Evolutionary conservation across 306 rosid genomes (phyloP), one percentile per base, ranked within the genome.

Genomic region (Prunus dulcis): DNA sequence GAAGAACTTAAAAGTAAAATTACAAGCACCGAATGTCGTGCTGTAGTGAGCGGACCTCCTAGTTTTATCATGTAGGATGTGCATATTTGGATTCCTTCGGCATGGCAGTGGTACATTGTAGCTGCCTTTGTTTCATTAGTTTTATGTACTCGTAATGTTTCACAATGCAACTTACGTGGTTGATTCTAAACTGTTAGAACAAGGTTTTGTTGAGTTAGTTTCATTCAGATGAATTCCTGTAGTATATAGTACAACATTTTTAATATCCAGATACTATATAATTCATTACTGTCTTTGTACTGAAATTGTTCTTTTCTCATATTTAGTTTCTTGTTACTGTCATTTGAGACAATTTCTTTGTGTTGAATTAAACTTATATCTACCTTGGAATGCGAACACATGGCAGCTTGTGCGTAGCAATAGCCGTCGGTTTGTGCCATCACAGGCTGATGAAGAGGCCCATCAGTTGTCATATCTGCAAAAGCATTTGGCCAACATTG

Each of bases 371-470:
- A 50, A 41, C 75, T 22, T 18, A 60, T 71, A 67, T 79, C 78
- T 47, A 76, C 53, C 57, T 28, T 53, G 83, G 47, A 77, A 43
- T 62, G 73, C 63, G 25, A 10, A 73, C 80, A 69, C 65, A 76
- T 80, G 82, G 88, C 93, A 93, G 98, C 97, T 93, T 78, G 93
- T 90, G 83, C 97, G 98, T 64, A 90, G 98, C 97, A 91, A 93
- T 65, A 93, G 90, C 84, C 86, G 98, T 63, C 88, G 97, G 67
- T 83, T 81, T 80, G 78, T 82, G 90, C 97, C 97, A 55, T 93
- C 96, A 3, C 98, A 88, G 82, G 81, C 88, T 79, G 97, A 93
- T 80, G 97, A 93, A 84, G 98, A 93, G 87, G 93, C 94, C 22
- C 97, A 93, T 83, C 97, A 91, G 76, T 84, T 93, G 57, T 93